Conservation (phyloP, 1,284 basidiomycete genomes). For the Leccinum idahoense region DNA sequence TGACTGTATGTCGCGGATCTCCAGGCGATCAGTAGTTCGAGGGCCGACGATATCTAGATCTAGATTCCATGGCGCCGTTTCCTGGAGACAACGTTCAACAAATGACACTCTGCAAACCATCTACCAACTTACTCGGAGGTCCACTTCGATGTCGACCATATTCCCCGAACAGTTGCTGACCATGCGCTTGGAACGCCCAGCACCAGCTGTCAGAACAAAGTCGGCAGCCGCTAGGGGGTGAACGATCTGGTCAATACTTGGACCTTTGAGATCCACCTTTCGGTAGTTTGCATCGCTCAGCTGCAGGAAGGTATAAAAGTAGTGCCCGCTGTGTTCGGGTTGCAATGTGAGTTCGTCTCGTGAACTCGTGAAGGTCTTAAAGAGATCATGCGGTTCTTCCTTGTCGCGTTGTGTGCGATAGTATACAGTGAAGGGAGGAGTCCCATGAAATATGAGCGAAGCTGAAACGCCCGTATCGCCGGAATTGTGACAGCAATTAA, state of each 20-base stretch:
- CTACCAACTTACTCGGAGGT: constrained; percentile 55
- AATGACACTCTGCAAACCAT: background rate
- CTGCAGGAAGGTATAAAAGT: constrained; percentile 78
- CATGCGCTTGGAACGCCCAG: constrained; percentile 44
- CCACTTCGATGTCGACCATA: constrained; percentile 69
- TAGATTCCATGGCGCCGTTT: constrained; percentile 84
- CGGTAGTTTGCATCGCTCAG: constrained; percentile 86
- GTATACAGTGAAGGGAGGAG: constrained; percentile 82
- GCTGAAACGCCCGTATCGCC: constrained; percentile 92
- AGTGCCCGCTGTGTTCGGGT: constrained; percentile 86
- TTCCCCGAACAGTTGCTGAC: constrained; percentile 75
- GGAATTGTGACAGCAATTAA: constrained; percentile 52
- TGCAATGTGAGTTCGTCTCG: constrained; percentile 84
- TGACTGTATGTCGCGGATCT: constrained; percentile 53
- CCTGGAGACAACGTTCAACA: constrained; percentile 40
- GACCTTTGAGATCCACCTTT: constrained; percentile 64
- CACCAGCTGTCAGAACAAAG: constrained; percentile 47
- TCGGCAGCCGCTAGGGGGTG: constrained; percentile 81
- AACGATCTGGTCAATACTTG: constrained; percentile 80
- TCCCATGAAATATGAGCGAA: constrained; percentile 82
- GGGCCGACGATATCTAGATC: constrained; percentile 75
- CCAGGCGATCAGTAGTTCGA: constrained; percentile 53
- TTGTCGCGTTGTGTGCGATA: constrained; percentile 75
- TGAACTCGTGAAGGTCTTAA: constrained; percentile 63
- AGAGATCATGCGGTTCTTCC: constrained; percentile 51